Base-by-base conservation (phyloP, 2,329 filamentous ascomycete species). In the Monosporascus cannonballus region DNA sequence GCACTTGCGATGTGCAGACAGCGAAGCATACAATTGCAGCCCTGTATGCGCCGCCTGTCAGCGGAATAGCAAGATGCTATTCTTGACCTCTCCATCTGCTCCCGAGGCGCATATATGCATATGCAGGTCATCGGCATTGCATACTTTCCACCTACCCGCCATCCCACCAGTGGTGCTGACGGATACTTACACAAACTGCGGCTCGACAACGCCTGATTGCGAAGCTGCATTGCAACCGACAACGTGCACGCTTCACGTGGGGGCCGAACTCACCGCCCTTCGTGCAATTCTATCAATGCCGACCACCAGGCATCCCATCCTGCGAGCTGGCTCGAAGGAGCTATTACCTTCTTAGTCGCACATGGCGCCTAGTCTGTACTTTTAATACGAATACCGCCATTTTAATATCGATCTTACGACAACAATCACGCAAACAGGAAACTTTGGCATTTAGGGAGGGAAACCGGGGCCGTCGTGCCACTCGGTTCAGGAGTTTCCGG, bases 291-390 rank as follows among this genome's bases (percentile, higher is more conserved):
- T 34, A 34, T 14, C 30, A 34, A 34, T 14, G 30, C 11, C 30
- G 30, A 34, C 30, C 9, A 34, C 11, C 30, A 34, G 11, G 30
- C 30, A 34, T 34, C 30, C 30, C 30, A 34, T 14, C 30, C 53
- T 47, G 54, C 51, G 63, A 65, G 64, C 64, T 64, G 64, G 63
- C 62, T 65, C 62, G 54, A 50, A 54, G 56, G 60, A 52, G 58
- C 47, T 48, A 45, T 56, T 56, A 54, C 52, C 54, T 55, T 61
- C 55, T 58, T 59, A 51, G 53, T 55, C 30, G 56, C 59, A 56
- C 57, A 52, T 50, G 56, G 50, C 53, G 49, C 53, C 51, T 47
- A 59, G 54, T 53, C 56, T 60, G 59, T 65, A 63, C 0, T 55
- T 62, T 62, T 57, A 63, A 59, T 52, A 56, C 38, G 46, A 47